These are phyloP conservation scores for Colletotrichum eleusines DNA, from an alignment of 2,329 filamentous ascomycete species.

Conservation along the genomic window DNA sequence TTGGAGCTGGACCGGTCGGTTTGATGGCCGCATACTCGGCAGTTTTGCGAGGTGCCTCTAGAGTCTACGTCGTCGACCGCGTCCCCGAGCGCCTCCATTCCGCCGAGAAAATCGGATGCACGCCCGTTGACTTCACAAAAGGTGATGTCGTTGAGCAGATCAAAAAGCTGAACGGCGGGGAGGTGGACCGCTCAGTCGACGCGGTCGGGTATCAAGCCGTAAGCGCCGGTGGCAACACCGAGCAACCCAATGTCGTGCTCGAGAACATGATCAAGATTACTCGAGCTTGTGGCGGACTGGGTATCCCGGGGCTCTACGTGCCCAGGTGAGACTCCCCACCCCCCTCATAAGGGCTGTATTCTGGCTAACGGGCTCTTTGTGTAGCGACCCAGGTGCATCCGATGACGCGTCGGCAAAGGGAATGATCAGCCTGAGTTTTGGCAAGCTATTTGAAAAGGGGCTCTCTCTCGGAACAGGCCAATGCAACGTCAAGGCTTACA, in stretches of 20 bases:
- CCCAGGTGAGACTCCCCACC: slow-evolving; percentile 49
- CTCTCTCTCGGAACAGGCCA: slow-evolving; percentile 71
- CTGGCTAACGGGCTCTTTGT: slow-evolving; percentile 45
- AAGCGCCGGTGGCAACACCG: slow-evolving; percentile 64
- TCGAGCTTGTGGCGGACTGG: slow-evolving; percentile 70
- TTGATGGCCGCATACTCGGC: slow-evolving; percentile 76
- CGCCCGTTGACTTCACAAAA: slow-evolving; percentile 71
- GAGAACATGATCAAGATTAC: slow-evolving; percentile 75
- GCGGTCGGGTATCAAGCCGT: slow-evolving; percentile 76
- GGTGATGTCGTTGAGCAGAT: slow-evolving; percentile 72
- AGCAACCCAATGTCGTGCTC: slow-evolving; percentile 72
- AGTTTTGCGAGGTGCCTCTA: slow-evolving; percentile 69
- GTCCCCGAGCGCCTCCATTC: slow-evolving; percentile 69
- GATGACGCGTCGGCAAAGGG: slow-evolving; percentile 72
- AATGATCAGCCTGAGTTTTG: slow-evolving; percentile 73
- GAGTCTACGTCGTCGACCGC: slow-evolving; percentile 72
- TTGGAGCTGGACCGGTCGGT: slow-evolving; percentile 74
- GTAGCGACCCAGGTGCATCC: slow-evolving; percentile 70
- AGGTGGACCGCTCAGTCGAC: slow-evolving; percentile 72
- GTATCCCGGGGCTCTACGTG: slow-evolving; percentile 67
- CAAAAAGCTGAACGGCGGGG: slow-evolving; percentile 65
- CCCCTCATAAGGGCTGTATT: accelerated
- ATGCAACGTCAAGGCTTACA: slow-evolving; percentile 77
- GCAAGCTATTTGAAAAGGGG: slow-evolving; percentile 77
- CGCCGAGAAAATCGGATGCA: slow-evolving; percentile 72